These are phyloP conservation scores for Lactarius tabidus DNA, from an alignment of 768 basidiomycete genomes.

Conservation along the genomic window DNA sequence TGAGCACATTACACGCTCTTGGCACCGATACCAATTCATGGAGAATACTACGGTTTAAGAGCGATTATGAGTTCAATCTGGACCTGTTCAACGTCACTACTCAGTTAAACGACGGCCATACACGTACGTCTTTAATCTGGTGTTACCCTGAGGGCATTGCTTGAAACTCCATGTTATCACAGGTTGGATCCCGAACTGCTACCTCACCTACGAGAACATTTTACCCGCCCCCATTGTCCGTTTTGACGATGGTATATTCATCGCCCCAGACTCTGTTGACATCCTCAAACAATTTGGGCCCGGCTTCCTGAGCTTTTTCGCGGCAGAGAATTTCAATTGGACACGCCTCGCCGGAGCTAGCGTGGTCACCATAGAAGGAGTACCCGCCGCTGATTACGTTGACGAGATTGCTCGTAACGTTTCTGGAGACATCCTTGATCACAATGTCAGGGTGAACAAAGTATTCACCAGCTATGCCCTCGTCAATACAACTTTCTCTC, in stretches of 20 bases:
- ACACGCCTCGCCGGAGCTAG: conserved; percentile 58
- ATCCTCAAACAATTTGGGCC: conserved; percentile 45
- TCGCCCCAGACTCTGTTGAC: conserved; percentile 53
- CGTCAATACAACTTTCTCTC: conserved; percentile 46
- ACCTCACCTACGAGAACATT: conserved; percentile 42
- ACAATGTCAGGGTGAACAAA: conserved; percentile 58
- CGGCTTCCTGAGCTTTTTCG: conserved; percentile 42
- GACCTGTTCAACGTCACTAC: conserved; percentile 53
- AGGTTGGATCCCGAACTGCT: conserved; percentile 59
- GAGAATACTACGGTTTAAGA: conserved; percentile 33
- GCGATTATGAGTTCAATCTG: conserved; percentile 62
- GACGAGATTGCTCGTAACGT: conserved; percentile 53
- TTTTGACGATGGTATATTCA: conserved; percentile 36
- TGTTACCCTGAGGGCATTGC: background rate
- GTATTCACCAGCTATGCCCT: conserved; percentile 57
- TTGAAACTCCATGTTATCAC: background rate
- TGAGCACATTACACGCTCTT: conserved; percentile 25
- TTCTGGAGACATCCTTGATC: conserved; percentile 60
- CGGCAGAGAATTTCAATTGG: conserved; percentile 49
- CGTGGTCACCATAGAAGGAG: conserved; percentile 51
- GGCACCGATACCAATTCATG: background rate
- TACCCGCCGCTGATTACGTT: conserved; percentile 50
- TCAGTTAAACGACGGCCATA: conserved; percentile 62
- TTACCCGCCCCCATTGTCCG: conserved; percentile 48
- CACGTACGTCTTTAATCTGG: conserved; percentile 38